Conservation (phyloP, 1,139 yeast species). For the Pneumocystis carinii region DNA sequence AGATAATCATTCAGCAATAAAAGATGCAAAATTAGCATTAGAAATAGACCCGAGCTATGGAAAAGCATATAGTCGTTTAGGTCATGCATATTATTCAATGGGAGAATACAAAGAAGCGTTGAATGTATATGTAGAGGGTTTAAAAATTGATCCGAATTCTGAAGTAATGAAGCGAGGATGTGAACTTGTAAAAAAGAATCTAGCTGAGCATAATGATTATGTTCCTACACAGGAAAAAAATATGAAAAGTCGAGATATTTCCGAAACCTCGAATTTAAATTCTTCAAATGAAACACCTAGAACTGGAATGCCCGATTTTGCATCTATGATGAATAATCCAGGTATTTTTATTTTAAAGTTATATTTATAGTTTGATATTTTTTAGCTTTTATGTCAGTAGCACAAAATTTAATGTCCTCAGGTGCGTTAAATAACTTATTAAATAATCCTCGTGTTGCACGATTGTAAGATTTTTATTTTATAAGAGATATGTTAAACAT, state of each 20-base stretch:
- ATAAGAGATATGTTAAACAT: not conserved
- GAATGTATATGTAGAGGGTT: slow-evolving; percentile 78
- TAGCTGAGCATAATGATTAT: slow-evolving; percentile 52
- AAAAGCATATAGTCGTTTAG: slow-evolving; percentile 89
- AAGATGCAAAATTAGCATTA: slow-evolving; percentile 72
- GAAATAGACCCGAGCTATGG: slow-evolving; percentile 64
- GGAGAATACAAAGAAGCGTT: slow-evolving; percentile 81
- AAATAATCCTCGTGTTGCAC: slow-evolving; percentile 44
- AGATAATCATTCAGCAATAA: slow-evolving; percentile 61
- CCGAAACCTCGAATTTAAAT: slow-evolving; percentile 22
- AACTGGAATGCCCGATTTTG: slow-evolving; percentile 42
- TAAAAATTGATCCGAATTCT: slow-evolving; percentile 76
- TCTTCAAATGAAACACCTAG: slow-evolving; percentile 16
- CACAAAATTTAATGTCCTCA: slow-evolving; percentile 64
- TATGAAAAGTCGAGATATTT: slow-evolving; percentile 15
- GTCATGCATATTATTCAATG: slow-evolving; percentile 78
- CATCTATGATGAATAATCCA: slow-evolving; percentile 34
- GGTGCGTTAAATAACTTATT: slow-evolving; percentile 54
- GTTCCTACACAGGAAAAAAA: slow-evolving; percentile 17
- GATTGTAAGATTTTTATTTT: slow-evolving; percentile 40
- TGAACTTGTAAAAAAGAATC: slow-evolving; percentile 81
- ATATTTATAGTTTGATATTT: slow-evolving; percentile 62
- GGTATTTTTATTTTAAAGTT: slow-evolving; percentile 45
- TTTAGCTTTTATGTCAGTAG: slow-evolving; percentile 58
- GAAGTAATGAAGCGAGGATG: slow-evolving; percentile 88